Percentiles rank a stretch among this genome's conserved stretches.
Evolutionary conservation across 805 yeast genomes (phyloP).

Genomic region (Alloascoidea hylecoeti): DNA sequence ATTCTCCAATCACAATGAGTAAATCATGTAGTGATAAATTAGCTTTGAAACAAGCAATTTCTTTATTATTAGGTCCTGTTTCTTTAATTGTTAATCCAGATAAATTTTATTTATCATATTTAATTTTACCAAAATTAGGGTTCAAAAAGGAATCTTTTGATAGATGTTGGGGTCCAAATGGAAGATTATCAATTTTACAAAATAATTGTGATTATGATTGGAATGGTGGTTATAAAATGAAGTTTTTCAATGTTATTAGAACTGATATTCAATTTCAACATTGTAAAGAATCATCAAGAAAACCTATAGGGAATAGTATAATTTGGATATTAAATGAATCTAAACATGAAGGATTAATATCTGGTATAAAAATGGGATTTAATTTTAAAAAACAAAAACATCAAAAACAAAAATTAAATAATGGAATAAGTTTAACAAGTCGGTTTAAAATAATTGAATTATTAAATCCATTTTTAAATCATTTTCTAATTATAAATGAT

Average conservation of each 20-base stretch:
- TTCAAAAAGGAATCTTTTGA: constrained; percentile 10
- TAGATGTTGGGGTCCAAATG: constrained; percentile 13
- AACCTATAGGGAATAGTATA: background rate
- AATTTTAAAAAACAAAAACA: constrained; percentile 29
- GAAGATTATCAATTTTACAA: background rate
- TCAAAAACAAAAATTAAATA: constrained; percentile 27
- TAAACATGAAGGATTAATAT: constrained; percentile 24
- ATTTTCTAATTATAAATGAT: too few relatives aligned
- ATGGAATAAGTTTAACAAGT: constrained; percentile 18
- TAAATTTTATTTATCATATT: constrained; percentile 11
- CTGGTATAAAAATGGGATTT: constrained; percentile 51
- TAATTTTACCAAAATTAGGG: constrained; percentile 14
- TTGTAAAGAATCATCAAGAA: background rate
- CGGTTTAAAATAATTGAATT: constrained; percentile 10
- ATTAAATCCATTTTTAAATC: background rate
- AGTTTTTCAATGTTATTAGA: background rate
- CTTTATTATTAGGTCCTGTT: constrained; percentile 17
- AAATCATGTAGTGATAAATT: constrained; percentile 88
- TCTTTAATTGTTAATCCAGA: constrained; percentile 10
- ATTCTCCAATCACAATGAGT: constrained; percentile 56
- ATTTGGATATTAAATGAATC: background rate
- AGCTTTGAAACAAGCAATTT: constrained; percentile 37
- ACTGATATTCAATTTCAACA: background rate
- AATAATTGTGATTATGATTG: background rate
- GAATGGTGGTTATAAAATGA: background rate